These are phyloP conservation scores for Aquilaria malaccensis DNA, from an alignment of 345 rosid species.

Conservation along the genomic window DNA sequence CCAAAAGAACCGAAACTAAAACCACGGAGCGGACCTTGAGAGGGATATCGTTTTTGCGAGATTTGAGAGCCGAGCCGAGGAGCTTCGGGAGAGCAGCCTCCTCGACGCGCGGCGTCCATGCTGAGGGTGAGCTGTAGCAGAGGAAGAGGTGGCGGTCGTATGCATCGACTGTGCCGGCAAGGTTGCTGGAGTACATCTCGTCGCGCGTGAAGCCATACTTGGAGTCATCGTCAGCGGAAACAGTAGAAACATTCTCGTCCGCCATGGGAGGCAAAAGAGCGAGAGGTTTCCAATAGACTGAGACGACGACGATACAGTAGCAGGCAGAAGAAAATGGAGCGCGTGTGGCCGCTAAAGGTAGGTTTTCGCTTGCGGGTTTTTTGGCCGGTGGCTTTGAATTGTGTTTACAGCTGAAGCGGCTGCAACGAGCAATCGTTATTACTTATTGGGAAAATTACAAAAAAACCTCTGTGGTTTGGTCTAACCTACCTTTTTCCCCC, in stretches of 20 bases:
- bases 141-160: constrained; percentile 85
- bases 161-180: constrained; percentile 55
- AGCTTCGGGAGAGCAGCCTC: constrained; percentile 61
- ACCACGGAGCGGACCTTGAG: constrained; percentile 35
- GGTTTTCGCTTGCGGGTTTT: not conserved
- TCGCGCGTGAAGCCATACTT: constrained; percentile 69
- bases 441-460: not conserved
- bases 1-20: constrained; percentile 1
- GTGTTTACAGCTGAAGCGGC: constrained; percentile 6
- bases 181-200: constrained; percentile 70
- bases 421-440: constrained; percentile 21
- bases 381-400: not conserved
- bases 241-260: constrained; percentile 24
- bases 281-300: constrained; percentile 8
- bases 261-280: constrained; percentile 30
- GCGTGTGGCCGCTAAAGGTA: not conserved
- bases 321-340: not conserved
- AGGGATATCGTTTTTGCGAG: constrained; percentile 54
- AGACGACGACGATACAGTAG: not conserved
- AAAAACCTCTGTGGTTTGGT: too few relatives aligned
- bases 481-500: too few relatives aligned
- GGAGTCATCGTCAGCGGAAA: constrained; percentile 43
- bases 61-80: constrained; percentile 49
- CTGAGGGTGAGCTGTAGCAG: constrained; percentile 46
- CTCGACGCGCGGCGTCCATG: constrained; percentile 70